Evolutionary conservation across 1,284 basidiomycete species (phyloP), one percentile per base, ranked within the genome.

Genomic region (Tausonia pullulans): DNA sequence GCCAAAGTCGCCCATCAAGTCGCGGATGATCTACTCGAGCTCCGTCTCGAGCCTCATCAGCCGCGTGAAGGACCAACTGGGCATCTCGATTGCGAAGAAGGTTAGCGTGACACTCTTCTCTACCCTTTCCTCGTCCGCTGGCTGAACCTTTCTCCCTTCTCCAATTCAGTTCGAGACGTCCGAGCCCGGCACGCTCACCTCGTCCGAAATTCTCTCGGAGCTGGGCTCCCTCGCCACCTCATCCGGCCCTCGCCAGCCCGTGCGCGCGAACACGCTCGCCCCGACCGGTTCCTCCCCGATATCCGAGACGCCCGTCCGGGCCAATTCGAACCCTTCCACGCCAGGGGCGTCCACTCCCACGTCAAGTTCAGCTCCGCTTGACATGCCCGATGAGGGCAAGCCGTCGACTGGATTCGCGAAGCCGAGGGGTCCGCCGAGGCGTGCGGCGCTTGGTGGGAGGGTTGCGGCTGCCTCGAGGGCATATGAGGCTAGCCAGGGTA

Each of bases 171-270:
- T 66, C 16, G 64, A 66, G 41, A 55, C 64, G 8, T 66, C 64
- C 14, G 64, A 66, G 48, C 64, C 64, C 8, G 16, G 48, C 45
- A 40, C 60, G 2, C 56, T 66, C 10, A 66, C 60, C 39, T 27
- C 46, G 44, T 27, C 64, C 13, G 64, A 66, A 45, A 55, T 66
- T 9, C 52, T 66, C 10, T 66, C 64, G 46, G 63, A 64, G 53
- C 53, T 64, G 27, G 50, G 51, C 41, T 41, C 58, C 46, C 9
- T 40, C 13, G 54, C 46, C 39, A 43, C 48, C 16, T 46, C 63
- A 4, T 50, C 58, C n/a, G 10, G 43, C 4, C 44, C 54, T 13
- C 44, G 16, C 14, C n/a, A 13, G 39, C 43, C 50, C n/a, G 14
- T 7, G 40, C 60, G 27, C 27, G 7, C 45, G 39, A n/a, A 41